phyloP scores from a whole-genome alignment of 2,329 filamentous ascomycete species.

The Fusarium sp. region DNA sequence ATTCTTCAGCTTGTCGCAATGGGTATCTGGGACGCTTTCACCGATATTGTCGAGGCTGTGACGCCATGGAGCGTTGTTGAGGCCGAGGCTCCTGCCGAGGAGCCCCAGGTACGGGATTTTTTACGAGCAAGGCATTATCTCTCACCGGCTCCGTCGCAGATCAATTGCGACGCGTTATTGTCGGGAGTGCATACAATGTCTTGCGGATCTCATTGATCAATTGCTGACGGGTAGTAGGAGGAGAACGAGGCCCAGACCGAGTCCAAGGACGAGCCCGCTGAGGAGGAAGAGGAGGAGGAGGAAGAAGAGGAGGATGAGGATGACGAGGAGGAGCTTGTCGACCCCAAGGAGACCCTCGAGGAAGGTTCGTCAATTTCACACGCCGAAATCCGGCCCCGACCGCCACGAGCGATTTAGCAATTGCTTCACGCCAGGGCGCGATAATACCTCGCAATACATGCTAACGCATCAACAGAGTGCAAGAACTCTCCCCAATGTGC shows the following conservation, averaged over 20 bases:
- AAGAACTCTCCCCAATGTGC: slow-evolving; percentile 87
- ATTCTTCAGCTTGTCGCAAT: slow-evolving; percentile 63
- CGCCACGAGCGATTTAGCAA: slow-evolving; percentile 40
- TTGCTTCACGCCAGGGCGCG: slow-evolving; percentile 28
- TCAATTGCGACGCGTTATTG: slow-evolving; percentile 33
- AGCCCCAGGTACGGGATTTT: slow-evolving; percentile 66
- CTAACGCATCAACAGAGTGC: slow-evolving; percentile 77
- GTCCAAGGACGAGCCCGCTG: slow-evolving; percentile 53
- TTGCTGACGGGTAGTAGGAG: slow-evolving; percentile 51
- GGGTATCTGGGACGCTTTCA: slow-evolving; percentile 77
- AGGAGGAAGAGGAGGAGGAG: slow-evolving; percentile 63
- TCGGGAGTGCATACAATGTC: slow-evolving; percentile 6
- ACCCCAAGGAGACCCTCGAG: slow-evolving; percentile 89
- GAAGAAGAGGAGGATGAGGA: slow-evolving; percentile 70
- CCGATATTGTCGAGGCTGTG: slow-evolving; percentile 75
- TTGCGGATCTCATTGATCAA: slow-evolving; percentile 5
- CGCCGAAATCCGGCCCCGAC: slow-evolving; percentile 6
- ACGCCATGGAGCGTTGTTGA: slow-evolving; percentile 76
- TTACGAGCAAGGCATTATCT: slow-evolving; percentile 37
- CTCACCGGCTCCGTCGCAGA: slow-evolving; percentile 19
- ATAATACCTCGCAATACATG: slow-evolving; percentile 24
- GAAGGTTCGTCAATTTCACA: slow-evolving; percentile 79
- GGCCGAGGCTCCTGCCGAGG: slow-evolving; percentile 78
- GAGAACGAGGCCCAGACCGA: slow-evolving; percentile 67
- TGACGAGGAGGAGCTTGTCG: slow-evolving; percentile 86